These are phyloP conservation scores for Arthrobotrys megalospora DNA, from an alignment of 2,329 filamentous ascomycete species.

Conservation along the genomic window DNA sequence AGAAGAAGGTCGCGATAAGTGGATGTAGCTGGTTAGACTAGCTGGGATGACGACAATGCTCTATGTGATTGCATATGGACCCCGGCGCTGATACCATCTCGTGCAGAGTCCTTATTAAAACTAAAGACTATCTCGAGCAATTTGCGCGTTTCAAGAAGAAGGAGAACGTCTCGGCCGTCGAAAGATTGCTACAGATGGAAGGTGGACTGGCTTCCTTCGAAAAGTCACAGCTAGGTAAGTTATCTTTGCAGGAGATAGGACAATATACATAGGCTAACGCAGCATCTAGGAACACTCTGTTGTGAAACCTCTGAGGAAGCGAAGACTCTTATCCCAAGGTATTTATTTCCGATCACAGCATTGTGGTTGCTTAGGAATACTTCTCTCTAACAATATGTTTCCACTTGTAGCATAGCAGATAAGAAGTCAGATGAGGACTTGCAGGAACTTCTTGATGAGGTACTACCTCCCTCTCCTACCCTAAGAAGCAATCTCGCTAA, in stretches of 20 bases:
- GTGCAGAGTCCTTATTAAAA: slow-evolving; percentile 83
- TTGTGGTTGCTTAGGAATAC: neutral
- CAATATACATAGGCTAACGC: slow-evolving; percentile 34
- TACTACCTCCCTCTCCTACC: slow-evolving; percentile 64
- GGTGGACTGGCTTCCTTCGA: slow-evolving; percentile 91
- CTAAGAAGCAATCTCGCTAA: slow-evolving; percentile 58
- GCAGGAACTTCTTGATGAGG: slow-evolving; percentile 87
- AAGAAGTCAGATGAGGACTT: slow-evolving; percentile 93
- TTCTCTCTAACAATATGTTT: neutral
- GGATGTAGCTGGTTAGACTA: neutral
- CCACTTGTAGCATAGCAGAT: slow-evolving; percentile 74
- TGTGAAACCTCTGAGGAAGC: slow-evolving; percentile 95
- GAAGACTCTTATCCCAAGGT: slow-evolving; percentile 91
- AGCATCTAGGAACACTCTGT: slow-evolving; percentile 81
- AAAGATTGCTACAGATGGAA: slow-evolving; percentile 84
- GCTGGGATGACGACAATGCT: neutral
- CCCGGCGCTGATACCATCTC: slow-evolving; percentile 23
- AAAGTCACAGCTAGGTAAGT: slow-evolving; percentile 87
- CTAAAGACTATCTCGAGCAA: slow-evolving; percentile 90
- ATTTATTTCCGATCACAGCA: neutral
- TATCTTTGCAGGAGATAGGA: slow-evolving; percentile 33
- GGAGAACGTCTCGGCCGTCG: slow-evolving; percentile 94
- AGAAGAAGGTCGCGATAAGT: neutral
- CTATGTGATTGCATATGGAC: neutral
- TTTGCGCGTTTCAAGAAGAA: slow-evolving; percentile 97